Conservation (phyloP, 2,329 filamentous ascomycete genomes). For the Phialophora tarda region DNA sequence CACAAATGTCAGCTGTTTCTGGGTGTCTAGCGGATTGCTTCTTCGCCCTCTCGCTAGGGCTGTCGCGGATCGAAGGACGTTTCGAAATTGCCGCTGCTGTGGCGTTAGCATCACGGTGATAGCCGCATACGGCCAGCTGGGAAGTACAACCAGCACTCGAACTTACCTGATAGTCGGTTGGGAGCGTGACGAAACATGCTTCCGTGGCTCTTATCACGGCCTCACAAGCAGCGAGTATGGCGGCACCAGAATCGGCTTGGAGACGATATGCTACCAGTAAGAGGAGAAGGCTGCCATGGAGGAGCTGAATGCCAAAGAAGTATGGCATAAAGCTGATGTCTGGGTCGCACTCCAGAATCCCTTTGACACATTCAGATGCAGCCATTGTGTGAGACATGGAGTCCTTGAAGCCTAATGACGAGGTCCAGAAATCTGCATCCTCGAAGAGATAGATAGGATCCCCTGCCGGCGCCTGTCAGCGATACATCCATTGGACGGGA, state of each 20-base stretch:
- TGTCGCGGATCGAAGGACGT: conserved; percentile 58
- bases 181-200: conserved; percentile 58
- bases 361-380: conserved; percentile 54
- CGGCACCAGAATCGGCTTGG: conserved; percentile 41
- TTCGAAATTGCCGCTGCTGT: conserved; percentile 57
- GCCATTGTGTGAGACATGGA: conserved; percentile 57
- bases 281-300: conserved; percentile 59
- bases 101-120: not conserved
- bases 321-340: conserved; percentile 61
- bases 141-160: conserved; percentile 39
- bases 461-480: conserved; percentile 30
- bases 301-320: conserved; percentile 59
- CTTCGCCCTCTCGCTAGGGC: conserved; percentile 54
- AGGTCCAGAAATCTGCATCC: conserved; percentile 57
- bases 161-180: conserved; percentile 62
- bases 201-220: conserved; percentile 59
- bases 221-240: conserved; percentile 57
- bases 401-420: conserved; percentile 53
- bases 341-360: conserved; percentile 56
- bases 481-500: not conserved
- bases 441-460: conserved; percentile 59
- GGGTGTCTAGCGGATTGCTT: conserved; percentile 52
- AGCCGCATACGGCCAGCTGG: not conserved
- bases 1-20: conserved; percentile 55
- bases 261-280: conserved; percentile 58